A percentile compares a stretch with the other conserved stretches of the same genome.
These are phyloP conservation scores for Malassezia dermatis DNA, from an alignment of 1,284 basidiomycete species.

Conservation along the genomic window DNA sequence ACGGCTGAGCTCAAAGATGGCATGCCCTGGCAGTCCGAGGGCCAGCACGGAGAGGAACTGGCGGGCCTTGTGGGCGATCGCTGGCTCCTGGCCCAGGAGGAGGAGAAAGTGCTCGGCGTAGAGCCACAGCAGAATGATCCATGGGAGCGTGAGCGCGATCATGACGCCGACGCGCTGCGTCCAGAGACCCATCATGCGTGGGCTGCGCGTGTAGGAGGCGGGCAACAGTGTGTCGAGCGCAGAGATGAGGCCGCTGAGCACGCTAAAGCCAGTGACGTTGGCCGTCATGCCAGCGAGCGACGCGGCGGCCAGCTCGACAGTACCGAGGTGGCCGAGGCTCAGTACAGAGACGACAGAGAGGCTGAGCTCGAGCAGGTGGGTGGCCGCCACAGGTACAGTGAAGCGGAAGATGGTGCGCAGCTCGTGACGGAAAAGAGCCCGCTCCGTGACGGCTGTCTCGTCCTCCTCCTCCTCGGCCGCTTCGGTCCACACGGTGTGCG, in stretches of 20 bases:
- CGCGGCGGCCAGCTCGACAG: slow-evolving; percentile 38
- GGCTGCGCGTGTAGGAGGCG: slow-evolving; percentile 76
- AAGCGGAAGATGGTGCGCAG: slow-evolving; percentile 24
- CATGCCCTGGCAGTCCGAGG: slow-evolving; percentile 77
- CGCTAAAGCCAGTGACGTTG: slow-evolving; percentile 42
- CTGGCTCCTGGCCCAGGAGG: slow-evolving; percentile 68
- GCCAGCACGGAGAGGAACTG: slow-evolving; percentile 63
- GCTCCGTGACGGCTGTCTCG: not conserved
- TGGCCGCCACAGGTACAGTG: slow-evolving; percentile 37
- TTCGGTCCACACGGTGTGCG: not conserved
- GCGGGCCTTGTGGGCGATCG: slow-evolving; percentile 68
- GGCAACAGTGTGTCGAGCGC: slow-evolving; percentile 81
- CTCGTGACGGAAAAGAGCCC: slow-evolving; percentile 4
- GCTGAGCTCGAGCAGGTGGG: slow-evolving; percentile 40
- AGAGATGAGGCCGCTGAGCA: slow-evolving; percentile 60
- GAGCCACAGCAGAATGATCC: slow-evolving; percentile 55
- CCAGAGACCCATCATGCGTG: slow-evolving; percentile 78
- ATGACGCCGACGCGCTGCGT: slow-evolving; percentile 67
- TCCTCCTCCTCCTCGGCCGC: not conserved
- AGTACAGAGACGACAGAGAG: slow-evolving; percentile 41
- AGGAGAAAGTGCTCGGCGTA: slow-evolving; percentile 70
- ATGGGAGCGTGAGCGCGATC: slow-evolving; percentile 44
- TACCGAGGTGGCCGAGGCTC: slow-evolving; percentile 43
- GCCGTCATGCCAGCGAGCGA: slow-evolving; percentile 43
- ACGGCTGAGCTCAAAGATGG: slow-evolving; percentile 47